Conservation (phyloP, 768 basidiomycete species). For the Tylopilus plumbeoviolaceoides region DNA sequence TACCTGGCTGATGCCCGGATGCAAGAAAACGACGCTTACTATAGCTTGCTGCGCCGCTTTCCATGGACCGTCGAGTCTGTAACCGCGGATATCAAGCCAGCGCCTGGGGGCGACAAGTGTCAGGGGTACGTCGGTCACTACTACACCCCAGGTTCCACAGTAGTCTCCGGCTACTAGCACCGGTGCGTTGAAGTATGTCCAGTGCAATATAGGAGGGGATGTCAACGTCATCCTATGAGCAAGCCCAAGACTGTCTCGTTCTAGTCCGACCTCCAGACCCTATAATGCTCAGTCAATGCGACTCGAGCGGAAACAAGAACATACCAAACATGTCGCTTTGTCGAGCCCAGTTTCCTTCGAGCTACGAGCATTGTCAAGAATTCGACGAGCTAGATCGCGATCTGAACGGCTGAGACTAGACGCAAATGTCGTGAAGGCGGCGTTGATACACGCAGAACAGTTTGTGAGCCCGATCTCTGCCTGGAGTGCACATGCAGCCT, state of each 20-base stretch:
- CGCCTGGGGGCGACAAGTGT: slow-evolving; percentile 59
- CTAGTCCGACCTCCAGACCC: slow-evolving; percentile 12
- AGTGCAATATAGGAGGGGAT: slow-evolving; percentile 55
- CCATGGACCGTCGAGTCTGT: slow-evolving; percentile 60
- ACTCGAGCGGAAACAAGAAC: slow-evolving; percentile 10
- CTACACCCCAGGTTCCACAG: slow-evolving; percentile 53
- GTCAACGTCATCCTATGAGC: slow-evolving; percentile 43
- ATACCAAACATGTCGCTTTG: slow-evolving; percentile 30
- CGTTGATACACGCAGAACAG: slow-evolving; percentile 30
- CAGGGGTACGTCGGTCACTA: slow-evolving; percentile 42
- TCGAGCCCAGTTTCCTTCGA: slow-evolving; percentile 24
- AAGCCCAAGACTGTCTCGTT: slow-evolving; percentile 28
- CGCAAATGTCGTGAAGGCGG: slow-evolving; percentile 17
- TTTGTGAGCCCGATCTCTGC: slow-evolving; percentile 28
- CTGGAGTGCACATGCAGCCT: slow-evolving; percentile 45
- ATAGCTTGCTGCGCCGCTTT: slow-evolving; percentile 67
- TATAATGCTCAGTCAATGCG: slow-evolving; percentile 9
- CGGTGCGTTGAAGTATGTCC: slow-evolving; percentile 59
- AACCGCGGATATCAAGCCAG: slow-evolving; percentile 73
- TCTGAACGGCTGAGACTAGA: slow-evolving; percentile 22
- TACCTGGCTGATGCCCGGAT: slow-evolving; percentile 75
- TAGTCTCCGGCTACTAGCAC: slow-evolving; percentile 54
- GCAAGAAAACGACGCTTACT: slow-evolving; percentile 58
- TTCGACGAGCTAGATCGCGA: slow-evolving; percentile 12
- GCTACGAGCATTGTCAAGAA: slow-evolving; percentile 15